Base-by-base conservation (phyloP, 2,329 filamentous ascomycete species). In the Aspergillus glaucus region DNA sequence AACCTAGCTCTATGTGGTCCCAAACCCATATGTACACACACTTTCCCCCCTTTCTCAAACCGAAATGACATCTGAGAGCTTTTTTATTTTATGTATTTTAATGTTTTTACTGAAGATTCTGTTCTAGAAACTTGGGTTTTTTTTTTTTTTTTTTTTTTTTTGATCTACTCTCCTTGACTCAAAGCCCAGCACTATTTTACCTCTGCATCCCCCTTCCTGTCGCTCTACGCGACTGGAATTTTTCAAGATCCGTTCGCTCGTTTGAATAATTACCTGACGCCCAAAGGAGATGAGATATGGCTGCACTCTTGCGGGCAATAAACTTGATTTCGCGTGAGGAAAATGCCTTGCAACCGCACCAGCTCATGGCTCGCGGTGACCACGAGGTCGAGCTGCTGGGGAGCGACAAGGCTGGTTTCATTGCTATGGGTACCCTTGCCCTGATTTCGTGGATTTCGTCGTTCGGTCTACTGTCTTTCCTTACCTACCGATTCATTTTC, bases 381-480 rank as follows among this genome's bases (percentile, higher is more conserved):
- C 7, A 26, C 26, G 26, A 24, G 15, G 19, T 42, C 40, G 24
- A 28, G 22, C 22, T 43, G n/a, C 22, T 43, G 21, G 56, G 60
- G n/a, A 53, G 48, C 32, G 52, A 62, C 62, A 75, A 60, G 26
- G 61, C 55, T 1, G 75, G 75, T 10, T 71, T 78, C 46, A 72
- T 76, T 42, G 70, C 72, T 1, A 65, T 78, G 42, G 69, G 66
- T 1, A 53, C 74, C 26, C 70, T 73, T 46, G 73, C 72, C n/a
- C 60, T 73, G 45, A 56, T 73, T 45, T 78, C 75, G 2, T 60
- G 61, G 46, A 17, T 55, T 9, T 54, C 56, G 9, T 52, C 54
- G 12, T 37, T 58, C 15, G 46, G 24, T 17, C 50, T 74, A 15
- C 48, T 74, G 42, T 67, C 71, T 28, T 73, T 74, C 28, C 61